Evolutionary conservation across 176 grass and related monocot genomes (phyloP).

Genomic region (Bothriochloa decipiens): DNA sequence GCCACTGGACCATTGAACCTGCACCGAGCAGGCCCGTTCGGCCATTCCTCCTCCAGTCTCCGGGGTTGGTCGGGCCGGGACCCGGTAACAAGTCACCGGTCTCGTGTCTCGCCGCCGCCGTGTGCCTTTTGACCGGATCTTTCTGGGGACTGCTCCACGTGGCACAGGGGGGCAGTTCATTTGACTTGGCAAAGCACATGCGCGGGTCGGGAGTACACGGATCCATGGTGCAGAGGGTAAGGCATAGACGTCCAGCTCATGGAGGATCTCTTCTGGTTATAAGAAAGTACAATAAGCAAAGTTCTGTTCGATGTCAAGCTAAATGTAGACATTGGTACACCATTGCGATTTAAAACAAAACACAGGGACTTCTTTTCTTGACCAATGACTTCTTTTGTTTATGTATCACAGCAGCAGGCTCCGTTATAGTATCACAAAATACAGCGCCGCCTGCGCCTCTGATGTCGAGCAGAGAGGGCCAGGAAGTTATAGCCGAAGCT

Average conservation of each 20-base stretch:
- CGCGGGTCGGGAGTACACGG: background rate
- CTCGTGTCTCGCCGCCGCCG: background rate
- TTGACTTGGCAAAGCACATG: slow-evolving; percentile 40
- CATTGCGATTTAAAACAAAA: background rate
- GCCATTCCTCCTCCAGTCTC: background rate
- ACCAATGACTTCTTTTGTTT: too few relatives aligned
- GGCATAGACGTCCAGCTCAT: slow-evolving; percentile 6
- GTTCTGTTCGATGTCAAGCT: background rate
- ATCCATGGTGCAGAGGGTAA: background rate
- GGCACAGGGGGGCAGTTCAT: slow-evolving; percentile 8
- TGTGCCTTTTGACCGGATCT: slow-evolving; percentile 1
- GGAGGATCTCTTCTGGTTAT: background rate
- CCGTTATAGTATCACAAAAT: background rate
- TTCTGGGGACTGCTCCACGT: slow-evolving; percentile 8
- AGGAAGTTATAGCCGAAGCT: background rate
- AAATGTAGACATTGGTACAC: background rate
- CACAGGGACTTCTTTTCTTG: too few relatives aligned
- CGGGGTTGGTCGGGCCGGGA: background rate
- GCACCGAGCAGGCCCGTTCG: background rate
- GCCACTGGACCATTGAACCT: slow-evolving; percentile 13
- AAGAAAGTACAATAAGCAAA: background rate
- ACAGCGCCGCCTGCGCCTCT: background rate
- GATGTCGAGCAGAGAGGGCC: background rate
- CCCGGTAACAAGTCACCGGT: background rate
- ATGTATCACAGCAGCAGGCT: too few relatives aligned